Base-by-base conservation (phyloP, 306 rosid species). In the Erythrophleum fordii region DNA sequence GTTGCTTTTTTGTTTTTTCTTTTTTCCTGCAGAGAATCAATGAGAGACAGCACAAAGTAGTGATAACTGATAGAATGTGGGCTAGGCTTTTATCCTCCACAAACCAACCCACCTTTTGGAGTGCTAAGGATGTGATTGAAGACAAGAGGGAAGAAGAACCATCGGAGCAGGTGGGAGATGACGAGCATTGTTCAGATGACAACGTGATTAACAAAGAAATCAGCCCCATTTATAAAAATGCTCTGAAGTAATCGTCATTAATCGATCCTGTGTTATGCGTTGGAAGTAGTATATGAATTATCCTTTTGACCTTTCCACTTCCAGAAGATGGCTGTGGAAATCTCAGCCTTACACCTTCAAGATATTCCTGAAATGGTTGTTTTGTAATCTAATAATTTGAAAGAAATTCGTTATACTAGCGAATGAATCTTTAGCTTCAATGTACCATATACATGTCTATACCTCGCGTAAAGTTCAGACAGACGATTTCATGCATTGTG, bases 31-130 rank as follows among this genome's bases (percentile, higher is more conserved):
- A 95, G 99, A 84, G 96, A 87, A 90, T 96, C 72, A 89, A 29
- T 4, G 98, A 96, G 82, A 89, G 86, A 62, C 92, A 79, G 79
- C 89, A 90, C 90, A 86, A 90, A 28, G 99, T 96, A 25, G 89
- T 89, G 80, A 96, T 93, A 73, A 90, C 98, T 11, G 99, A 93
- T 84, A 87, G 97, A 86, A 93, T 92, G 98, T 96, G 99, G 99
- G 99, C 99, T 8, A 87, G 99, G 89, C 97, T 93, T 77, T 86
- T 96, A 70, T 92, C 94, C 39, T 96, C 99, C 35, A 96, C 99
- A 46, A 91, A 92, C 79, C 98, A 96, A 46, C 98, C 99, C 13
- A 93, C 97, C 72, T 96, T 95, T 80, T 44, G 81, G 91, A 79
- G 82, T 26, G 37, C 51, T 17, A 92, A 85, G 80, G 89, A 52